Conservation (phyloP, 2,329 filamentous ascomycete genomes). For the Pestalotiopsis sp. region DNA sequence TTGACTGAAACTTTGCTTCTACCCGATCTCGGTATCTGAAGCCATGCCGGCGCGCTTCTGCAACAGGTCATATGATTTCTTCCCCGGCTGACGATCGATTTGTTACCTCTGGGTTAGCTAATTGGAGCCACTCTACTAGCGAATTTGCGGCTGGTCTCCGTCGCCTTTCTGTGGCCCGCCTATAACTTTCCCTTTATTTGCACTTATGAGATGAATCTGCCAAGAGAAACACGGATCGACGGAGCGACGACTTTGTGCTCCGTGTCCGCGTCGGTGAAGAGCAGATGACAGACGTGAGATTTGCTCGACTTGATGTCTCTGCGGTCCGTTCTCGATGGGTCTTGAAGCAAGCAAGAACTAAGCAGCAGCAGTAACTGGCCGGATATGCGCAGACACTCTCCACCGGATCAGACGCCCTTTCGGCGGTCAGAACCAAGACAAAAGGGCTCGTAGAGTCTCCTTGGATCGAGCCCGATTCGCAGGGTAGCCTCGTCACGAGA, state of each 20-base stretch:
- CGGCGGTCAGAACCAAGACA: constrained; percentile 34
- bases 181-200: constrained; percentile 40
- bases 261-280: constrained; percentile 33
- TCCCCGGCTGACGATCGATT: constrained; percentile 1
- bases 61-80: constrained; percentile 20
- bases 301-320: constrained; percentile 46
- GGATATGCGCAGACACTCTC: constrained; percentile 39
- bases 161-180: constrained; percentile 36
- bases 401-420: constrained; percentile 30
- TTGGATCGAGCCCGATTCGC: constrained; percentile 25
- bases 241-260: constrained; percentile 44
- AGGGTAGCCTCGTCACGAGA: constrained; percentile 23
- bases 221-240: constrained; percentile 38
- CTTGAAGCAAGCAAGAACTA: constrained; percentile 19
- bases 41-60: constrained; percentile 14
- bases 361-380: constrained; percentile 26
- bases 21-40: constrained; percentile 16
- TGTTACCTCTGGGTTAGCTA: not conserved
- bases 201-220: constrained; percentile 37
- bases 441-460: constrained; percentile 19
- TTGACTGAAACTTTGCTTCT: constrained; percentile 16
- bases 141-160: constrained; percentile 26
- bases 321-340: constrained; percentile 6
- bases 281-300: constrained; percentile 23
- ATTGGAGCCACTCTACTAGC: constrained; percentile 18